phyloP scores from a whole-genome alignment of 2,329 filamentous ascomycete genomes.

The Aspergillus eucalypticola region DNA sequence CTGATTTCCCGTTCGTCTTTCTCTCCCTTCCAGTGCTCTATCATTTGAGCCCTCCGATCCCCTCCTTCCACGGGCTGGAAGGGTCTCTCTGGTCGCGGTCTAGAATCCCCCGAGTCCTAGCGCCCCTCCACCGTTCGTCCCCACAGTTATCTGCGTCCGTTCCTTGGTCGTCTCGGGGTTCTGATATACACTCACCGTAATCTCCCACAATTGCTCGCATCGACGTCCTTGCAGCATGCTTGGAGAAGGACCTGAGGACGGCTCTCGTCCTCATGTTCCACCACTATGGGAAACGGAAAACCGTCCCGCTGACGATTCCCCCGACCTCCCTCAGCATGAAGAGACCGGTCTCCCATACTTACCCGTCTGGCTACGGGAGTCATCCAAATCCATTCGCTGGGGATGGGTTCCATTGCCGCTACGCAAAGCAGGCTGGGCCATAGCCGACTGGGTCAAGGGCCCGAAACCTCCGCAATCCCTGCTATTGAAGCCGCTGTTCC shows the following conservation, averaged over 20 bases:
- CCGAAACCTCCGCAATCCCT: conserved; percentile 49
- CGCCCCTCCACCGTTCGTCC: too few relatives aligned
- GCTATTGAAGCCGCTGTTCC: conserved; percentile 49
- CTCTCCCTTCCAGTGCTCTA: too few relatives aligned
- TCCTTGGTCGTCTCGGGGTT: too few relatives aligned
- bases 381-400: conserved; percentile 50
- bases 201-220: neutral
- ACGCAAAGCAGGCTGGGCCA: conserved; percentile 46
- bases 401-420: conserved; percentile 50
- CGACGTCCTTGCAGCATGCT: conserved; percentile 26
- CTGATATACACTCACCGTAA: too few relatives aligned
- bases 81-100: too few relatives aligned
- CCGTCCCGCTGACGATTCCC: conserved; percentile 34
- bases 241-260: conserved; percentile 34
- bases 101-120: too few relatives aligned
- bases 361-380: conserved; percentile 51
- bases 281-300: conserved; percentile 39
- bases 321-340: conserved; percentile 35
- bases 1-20: too few relatives aligned
- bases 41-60: too few relatives aligned
- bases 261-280: conserved; percentile 35
- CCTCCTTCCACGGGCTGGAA: too few relatives aligned
- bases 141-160: too few relatives aligned
- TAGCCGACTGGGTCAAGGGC: conserved; percentile 49
- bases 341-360: conserved; percentile 29